These are phyloP conservation scores for Pseudoscleropodium purum DNA, from an alignment of 225 moss, liverwort and hornwort species.

Conservation along the genomic window DNA sequence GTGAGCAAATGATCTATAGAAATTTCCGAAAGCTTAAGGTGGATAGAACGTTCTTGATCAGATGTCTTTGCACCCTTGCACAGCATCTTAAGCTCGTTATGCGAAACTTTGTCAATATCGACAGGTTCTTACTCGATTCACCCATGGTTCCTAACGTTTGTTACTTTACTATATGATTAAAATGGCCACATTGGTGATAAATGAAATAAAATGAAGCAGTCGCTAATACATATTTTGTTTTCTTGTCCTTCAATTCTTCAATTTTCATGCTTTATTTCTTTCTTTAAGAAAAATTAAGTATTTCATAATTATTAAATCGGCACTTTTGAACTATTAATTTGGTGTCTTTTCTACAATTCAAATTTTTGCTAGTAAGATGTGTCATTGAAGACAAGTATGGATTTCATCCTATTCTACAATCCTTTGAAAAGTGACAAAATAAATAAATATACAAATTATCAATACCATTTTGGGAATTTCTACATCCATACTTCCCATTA, in stretches of 20 bases:
- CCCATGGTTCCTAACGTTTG: background rate
- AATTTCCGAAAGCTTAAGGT: background rate
- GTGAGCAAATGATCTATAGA: background rate
- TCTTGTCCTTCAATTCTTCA: background rate
- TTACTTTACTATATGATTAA: background rate
- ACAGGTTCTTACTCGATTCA: background rate
- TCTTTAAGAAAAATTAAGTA: background rate
- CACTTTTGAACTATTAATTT: background rate
- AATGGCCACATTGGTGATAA: too few relatives aligned
- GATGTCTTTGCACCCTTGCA: background rate
- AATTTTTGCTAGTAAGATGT: background rate
- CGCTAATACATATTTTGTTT: background rate
- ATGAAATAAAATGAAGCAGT: background rate
- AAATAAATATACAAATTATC: background rate
- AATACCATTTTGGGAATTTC: background rate
- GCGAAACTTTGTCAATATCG: background rate
- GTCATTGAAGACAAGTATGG: background rate
- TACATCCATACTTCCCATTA: background rate
- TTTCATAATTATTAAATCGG: background rate
- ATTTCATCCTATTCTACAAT: background rate
- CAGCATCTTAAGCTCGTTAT: background rate
- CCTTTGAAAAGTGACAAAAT: background rate
- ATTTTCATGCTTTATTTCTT: background rate
- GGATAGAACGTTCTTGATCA: background rate
- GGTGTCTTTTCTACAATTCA: background rate